These are phyloP conservation scores for Dactylonectria macrodidyma DNA, from an alignment of 2,329 filamentous ascomycete genomes.

Conservation along the genomic window DNA sequence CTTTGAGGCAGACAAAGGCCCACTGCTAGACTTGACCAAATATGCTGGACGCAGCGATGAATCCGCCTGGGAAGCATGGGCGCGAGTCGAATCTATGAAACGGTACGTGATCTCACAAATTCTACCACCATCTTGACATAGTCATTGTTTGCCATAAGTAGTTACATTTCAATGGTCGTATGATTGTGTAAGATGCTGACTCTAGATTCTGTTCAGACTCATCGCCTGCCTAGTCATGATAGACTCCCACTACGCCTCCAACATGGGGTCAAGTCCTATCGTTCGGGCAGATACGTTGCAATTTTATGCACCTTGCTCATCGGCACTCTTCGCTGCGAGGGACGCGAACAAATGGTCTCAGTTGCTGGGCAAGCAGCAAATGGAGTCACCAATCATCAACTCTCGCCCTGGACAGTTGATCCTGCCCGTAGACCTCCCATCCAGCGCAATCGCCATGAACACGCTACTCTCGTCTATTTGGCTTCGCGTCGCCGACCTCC, in stretches of 20 bases:
- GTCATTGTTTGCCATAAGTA: too few species aligned
- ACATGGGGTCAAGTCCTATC: neutral
- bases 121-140: too few species aligned
- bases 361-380: neutral
- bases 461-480: neutral
- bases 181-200: conserved; percentile 3
- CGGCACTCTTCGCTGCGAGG: conserved; percentile 6
- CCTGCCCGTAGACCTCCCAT: neutral
- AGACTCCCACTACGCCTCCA: conserved; percentile 18
- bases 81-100: conserved; percentile 8
- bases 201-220: neutral
- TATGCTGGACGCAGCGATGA: neutral
- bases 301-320: conserved; percentile 11
- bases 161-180: neutral
- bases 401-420: neutral
- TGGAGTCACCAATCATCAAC: neutral
- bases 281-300: neutral
- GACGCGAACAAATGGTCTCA: neutral
- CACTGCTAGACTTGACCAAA: neutral
- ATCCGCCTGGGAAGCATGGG: conserved; percentile 28
- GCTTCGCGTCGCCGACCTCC: neutral
- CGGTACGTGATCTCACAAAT: neutral
- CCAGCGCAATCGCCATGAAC: neutral
- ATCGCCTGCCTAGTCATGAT: neutral
- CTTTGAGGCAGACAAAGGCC: neutral